Evolutionary conservation across 345 rosid genomes (phyloP), one percentile per base, ranked within the genome.

Genomic region (Arabis alpina): DNA sequence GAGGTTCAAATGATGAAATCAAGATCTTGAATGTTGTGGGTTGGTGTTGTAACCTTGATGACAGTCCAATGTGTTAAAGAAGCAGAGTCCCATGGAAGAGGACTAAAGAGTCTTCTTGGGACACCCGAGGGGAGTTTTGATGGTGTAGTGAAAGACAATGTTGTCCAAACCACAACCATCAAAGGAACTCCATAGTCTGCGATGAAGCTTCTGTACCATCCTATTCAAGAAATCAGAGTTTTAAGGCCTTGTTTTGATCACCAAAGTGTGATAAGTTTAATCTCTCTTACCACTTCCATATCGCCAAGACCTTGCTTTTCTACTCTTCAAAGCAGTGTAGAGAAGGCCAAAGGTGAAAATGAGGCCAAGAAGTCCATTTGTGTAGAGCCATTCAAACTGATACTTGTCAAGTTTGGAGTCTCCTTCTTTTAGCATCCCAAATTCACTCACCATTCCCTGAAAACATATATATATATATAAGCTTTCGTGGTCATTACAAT

Each of bases 101-200:
- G 96, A 65, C 95, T 92, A 68, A 79, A 82, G 61, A 92, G 95
- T 64, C 89, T 79, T 76, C 95, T 86, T 0, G 95, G 96, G 58
- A 90, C 86, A 41, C 96, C 96, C 0, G 84, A 75, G 27, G 96
- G 91, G 64, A 85, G 84, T 42, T 80, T 69, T 8, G 80, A 69
- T 0, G 85, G 84, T 14, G 75, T 62, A 12, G 57, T 73, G 45
- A 79, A 90, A 8, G 94, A 86, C 69, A 86, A 69, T 30, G 82
- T 85, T 3, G 93, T 90, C 98, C 98, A 92, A 28, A 83, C 75
- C 62, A 88, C 73, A 52, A 92, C 96, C 96, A 86, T 89, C 24
- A 86, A 71, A 1, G 96, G 96, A 67, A 92, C 96, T 6, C 98
- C 98, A 61, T 90, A 90, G 70, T 90, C 98, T 36, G 97, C 90